Base-by-base conservation (phyloP, 169 alveolate genomes). In the Ichthyophthirius multifiliis region DNA sequence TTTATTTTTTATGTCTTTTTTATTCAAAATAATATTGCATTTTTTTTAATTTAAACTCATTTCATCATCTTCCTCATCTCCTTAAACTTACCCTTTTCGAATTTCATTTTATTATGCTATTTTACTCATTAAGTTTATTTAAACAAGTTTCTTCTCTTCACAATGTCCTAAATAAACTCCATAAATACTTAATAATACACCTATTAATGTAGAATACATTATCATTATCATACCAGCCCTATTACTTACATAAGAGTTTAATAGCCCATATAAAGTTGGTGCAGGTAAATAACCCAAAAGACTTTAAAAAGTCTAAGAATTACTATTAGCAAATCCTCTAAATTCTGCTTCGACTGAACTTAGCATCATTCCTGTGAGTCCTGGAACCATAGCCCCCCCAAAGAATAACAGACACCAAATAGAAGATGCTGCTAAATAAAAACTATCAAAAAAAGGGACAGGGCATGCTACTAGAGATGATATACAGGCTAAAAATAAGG, bases 351-450 rank as follows among this genome's bases (percentile, higher is more conserved):
- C 83, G 5, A 92, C 92, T 20, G 92, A 74, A 16, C 86, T 83
- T 13, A 93, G 65, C 74, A 93, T 83, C 35, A 90, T 83, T 46
- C 87, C 96, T 13, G 94, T 89, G 65, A 90, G 44, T 1, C 90
- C 83, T 1, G 97, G 97, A 27, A 92, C 89, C 18, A 89, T 85
- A 39, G 89, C 83, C 2, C 95, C 97, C 18, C 97, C 97, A 76
- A 90, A 87, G 74, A 90, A 93, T 55, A 93, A 86, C 30, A 93
- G 48, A 16, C 83, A 35, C 95, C 97, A 90, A 62, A 88, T 74
- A 32, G 83, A 75, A 2, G 78, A 48, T 18, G 84, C 88, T 44
- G 89, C 82, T 35, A 83, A 39, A 32, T 67, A 55, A 35, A 79
- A 82, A 32, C 75, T 45, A 73, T 83, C 76, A 20, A 89, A 15